Conservation (phyloP, 2,329 filamentous ascomycete species). For the Xylaria sp. region DNA sequence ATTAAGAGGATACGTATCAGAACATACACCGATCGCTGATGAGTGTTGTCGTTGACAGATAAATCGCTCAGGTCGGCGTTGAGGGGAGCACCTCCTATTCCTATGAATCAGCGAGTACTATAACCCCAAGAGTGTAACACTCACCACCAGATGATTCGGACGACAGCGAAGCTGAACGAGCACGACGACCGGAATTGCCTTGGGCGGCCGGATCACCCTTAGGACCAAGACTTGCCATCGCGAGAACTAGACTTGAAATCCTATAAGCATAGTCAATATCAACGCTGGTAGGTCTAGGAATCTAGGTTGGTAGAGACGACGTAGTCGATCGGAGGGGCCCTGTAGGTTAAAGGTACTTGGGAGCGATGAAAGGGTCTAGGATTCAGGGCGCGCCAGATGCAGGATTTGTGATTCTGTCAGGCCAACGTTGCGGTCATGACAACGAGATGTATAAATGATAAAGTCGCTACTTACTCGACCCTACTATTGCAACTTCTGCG, state of each 20-base stretch:
- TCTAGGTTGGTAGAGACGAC: neutral
- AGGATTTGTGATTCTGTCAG: neutral
- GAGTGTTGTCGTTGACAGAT: slow-evolving; percentile 23
- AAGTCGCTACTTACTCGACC: neutral
- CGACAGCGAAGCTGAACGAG: slow-evolving; percentile 35
- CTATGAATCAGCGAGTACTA: slow-evolving; percentile 18
- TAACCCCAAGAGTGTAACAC: neutral
- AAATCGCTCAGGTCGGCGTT: slow-evolving; percentile 30
- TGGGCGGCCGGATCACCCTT: slow-evolving; percentile 4
- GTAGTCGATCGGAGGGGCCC: neutral
- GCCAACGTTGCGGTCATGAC: neutral
- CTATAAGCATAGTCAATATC: slow-evolving; percentile 12
- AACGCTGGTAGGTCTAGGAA: too few relatives aligned
- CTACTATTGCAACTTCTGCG: neutral
- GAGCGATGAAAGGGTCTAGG: too few relatives aligned
- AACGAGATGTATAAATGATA: neutral
- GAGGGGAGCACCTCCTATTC: slow-evolving; percentile 33
- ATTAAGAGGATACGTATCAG: neutral
- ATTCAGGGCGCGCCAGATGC: neutral
- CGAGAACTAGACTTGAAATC: neutral
- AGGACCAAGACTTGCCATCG: slow-evolving; percentile 32
- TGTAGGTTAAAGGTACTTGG: neutral
- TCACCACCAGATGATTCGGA: slow-evolving; percentile 38
- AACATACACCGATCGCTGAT: slow-evolving; percentile 35
- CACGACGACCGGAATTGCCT: slow-evolving; percentile 18